A percentile compares a stretch with the other conserved stretches of the same genome.
These are phyloP conservation scores for Globisporangium viniferum DNA, from an alignment of 352 stramenopile species.

Conservation along the genomic window DNA sequence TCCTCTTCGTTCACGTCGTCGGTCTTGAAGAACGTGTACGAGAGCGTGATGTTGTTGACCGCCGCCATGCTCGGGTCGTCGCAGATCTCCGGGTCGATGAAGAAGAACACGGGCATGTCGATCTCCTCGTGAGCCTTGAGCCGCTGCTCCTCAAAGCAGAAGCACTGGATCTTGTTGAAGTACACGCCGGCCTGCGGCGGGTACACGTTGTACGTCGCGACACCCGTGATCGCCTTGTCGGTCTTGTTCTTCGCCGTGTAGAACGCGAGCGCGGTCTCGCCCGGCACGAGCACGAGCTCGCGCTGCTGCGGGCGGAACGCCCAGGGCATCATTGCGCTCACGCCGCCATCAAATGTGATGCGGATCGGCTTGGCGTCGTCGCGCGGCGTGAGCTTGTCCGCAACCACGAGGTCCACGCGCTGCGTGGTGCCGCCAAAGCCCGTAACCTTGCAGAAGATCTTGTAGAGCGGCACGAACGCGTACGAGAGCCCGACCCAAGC, in stretches of 20 bases:
- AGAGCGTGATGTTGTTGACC: conserved; percentile 97
- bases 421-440: conserved; percentile 96
- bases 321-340: conserved; percentile 95
- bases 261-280: conserved; percentile 98
- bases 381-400: conserved; percentile 87
- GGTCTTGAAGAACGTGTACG: conserved; percentile 98
- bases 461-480: conserved; percentile 97
- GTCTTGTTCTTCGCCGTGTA: conserved; percentile 98
- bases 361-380: conserved; percentile 92
- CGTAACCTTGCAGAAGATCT: conserved; percentile 98
- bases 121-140: conserved; percentile 97
- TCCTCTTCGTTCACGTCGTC: conserved; percentile 92
- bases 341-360: conserved; percentile 95
- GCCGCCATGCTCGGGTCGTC: conserved; percentile 96
- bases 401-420: conserved; percentile 67
- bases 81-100: conserved; percentile 98
- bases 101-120: conserved; percentile 99
- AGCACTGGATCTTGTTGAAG: conserved; percentile 99
- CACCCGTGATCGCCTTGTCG: conserved; percentile 96
- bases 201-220: conserved; percentile 99
- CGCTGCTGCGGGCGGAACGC: conserved; percentile 95
- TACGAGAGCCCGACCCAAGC: conserved; percentile 95
- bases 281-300: conserved; percentile 92
- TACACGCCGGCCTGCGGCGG: conserved; percentile 96
- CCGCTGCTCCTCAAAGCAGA: conserved; percentile 99